A percentile compares a stretch with the other conserved stretches of the same genome.
phyloP scores from a whole-genome alignment of 1,284 basidiomycete species.

The Cutaneotrichosporon cavernicola region DNA sequence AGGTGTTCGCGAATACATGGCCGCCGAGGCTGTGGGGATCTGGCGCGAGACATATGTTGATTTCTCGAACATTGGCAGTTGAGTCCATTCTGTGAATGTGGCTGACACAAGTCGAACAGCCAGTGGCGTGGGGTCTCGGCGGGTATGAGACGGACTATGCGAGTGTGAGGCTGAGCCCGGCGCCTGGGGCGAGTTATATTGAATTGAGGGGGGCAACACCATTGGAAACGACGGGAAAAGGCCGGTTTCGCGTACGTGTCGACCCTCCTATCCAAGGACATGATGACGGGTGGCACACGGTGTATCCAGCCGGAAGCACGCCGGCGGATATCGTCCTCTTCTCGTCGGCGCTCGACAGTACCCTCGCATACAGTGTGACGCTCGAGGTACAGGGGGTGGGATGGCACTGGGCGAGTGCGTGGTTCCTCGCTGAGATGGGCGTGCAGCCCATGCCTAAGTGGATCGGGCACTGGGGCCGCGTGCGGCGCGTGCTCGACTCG shows the following conservation, averaged over 20 bases:
- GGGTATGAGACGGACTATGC: not conserved
- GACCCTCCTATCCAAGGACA: not conserved
- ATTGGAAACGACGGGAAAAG: not conserved
- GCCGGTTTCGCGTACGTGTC: not conserved
- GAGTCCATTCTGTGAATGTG: not conserved
- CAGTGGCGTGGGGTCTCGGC: not conserved
- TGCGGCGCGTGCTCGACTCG: not conserved
- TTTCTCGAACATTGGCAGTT: conserved; percentile 1
- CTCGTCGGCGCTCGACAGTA: not conserved
- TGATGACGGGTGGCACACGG: not conserved
- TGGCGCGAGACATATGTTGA: conserved; percentile 2
- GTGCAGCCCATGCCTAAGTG: not conserved
- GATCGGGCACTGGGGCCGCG: conserved; percentile 3
- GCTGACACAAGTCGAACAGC: conserved; percentile 1
- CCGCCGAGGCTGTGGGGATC: not conserved
- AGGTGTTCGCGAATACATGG: conserved; percentile 6
- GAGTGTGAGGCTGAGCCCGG: not conserved
- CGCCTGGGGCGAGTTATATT: not conserved
- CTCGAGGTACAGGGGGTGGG: not conserved
- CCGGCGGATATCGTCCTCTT: not conserved
- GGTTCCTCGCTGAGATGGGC: conserved; percentile 8
- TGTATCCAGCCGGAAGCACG: not conserved
- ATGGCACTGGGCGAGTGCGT: conserved; percentile 4
- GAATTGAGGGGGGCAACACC: not conserved
- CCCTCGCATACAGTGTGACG: not conserved